Conservation (phyloP, 495 filamentous ascomycete genomes). For the Neurospora sp. region DNA sequence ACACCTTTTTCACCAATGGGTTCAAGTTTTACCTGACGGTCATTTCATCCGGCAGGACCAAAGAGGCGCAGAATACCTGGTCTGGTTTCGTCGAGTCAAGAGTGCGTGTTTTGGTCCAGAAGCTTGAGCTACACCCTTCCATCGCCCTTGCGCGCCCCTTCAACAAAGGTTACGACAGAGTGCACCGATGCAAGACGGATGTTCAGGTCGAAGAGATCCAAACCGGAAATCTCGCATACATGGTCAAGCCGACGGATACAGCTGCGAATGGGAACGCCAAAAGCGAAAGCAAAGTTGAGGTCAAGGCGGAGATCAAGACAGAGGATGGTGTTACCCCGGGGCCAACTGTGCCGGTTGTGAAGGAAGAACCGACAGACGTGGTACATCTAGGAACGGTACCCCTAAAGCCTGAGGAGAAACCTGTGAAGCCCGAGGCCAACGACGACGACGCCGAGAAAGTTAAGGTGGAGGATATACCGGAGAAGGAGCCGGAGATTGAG, state of each 20-base stretch:
- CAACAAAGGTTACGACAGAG: conserved; percentile 81
- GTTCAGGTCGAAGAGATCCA: conserved; percentile 60
- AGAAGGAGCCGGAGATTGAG: conserved; percentile 11
- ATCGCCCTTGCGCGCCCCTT: conserved; percentile 83
- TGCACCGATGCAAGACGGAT: conserved; percentile 62
- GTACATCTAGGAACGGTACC: not conserved
- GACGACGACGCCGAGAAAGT: conserved; percentile 3
- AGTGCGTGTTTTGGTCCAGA: conserved; percentile 69
- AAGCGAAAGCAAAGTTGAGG: conserved; percentile 48
- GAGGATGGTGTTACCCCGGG: conserved; percentile 2
- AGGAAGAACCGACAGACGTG: conserved; percentile 8
- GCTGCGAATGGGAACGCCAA: conserved; percentile 26
- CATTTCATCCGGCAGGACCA: conserved; percentile 73
- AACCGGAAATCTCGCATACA: conserved; percentile 58
- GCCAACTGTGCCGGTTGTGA: not conserved
- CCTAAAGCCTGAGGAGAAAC: not conserved
- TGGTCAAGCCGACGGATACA: conserved; percentile 43
- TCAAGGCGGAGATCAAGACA: conserved; percentile 33
- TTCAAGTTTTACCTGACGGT: conserved; percentile 94
- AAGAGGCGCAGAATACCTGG: conserved; percentile 78
- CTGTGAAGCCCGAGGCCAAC: conserved; percentile 6
- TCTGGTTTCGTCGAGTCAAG: conserved; percentile 90
- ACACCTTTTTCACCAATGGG: conserved; percentile 82
- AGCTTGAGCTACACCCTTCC: conserved; percentile 61
- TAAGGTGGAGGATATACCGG: conserved; percentile 16